Base-by-base conservation (phyloP, 371 early-diverging fungal genomes). In the Aphelidium insulamus region DNA sequence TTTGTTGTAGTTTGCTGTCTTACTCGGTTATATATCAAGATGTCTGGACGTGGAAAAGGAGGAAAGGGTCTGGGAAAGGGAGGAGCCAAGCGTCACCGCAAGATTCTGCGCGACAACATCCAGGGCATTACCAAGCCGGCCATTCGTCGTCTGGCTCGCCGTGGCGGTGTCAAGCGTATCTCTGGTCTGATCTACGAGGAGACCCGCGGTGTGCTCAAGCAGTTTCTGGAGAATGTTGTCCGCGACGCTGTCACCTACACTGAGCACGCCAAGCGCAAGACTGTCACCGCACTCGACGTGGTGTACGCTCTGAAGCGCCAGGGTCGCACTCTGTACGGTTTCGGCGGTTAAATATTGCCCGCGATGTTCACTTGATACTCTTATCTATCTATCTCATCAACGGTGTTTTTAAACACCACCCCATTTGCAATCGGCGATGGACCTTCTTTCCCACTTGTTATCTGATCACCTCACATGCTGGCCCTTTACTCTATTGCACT, bases 161-260 rank as follows among this genome's bases (percentile, higher is more conserved):
- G 98, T 82, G 98, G 97, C 54, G 99, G 99, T 77, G 98, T 97
- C 58, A 95, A 95, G 75, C 86, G 99, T 77, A 92, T 99, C 64
- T 88, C 90, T 35, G 91, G 88, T 38, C 83, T 91, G 40, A 92
- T 95, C 64, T 97, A 97, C 65, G 90, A 91, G 56, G 98, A 97
- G 57, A 92, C 97, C 48, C 86, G 95, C 57, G 69, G 67, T 44
- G 90, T 95, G 49, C 73, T 94, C 53, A 90, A 82, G 78, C 69
- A 67, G 37, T 99, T 97, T 72, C 75, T 99, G 41, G 94, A 92
- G 59, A 81, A 83, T 57, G 88, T 98, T 46, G 84, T 99, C 47
- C 70, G 85, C 40, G 92, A 91, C 54, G 82, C 97, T 26, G 94
- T 95, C 39, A 91, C 91, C 46, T 99, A 98, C 73, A 92, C 90